A percentile compares a stretch with the other conserved stretches of the same genome.
These are phyloP conservation scores for Sicyos edulis DNA, from an alignment of 306 rosid genomes.

Conservation along the genomic window DNA sequence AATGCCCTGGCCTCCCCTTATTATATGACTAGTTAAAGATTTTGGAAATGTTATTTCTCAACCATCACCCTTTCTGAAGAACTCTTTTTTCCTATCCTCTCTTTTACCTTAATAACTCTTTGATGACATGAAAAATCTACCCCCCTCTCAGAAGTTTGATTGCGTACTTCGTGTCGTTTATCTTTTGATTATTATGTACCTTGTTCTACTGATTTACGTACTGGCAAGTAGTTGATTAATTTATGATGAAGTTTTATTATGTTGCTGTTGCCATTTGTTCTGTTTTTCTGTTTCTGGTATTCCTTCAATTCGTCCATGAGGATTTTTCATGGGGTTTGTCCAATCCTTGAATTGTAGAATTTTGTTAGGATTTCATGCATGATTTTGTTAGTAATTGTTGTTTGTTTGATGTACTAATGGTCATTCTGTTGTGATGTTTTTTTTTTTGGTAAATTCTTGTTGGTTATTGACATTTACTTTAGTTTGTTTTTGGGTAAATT, in stretches of 20 bases:
- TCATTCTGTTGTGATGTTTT: not conserved
- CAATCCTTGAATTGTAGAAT: not conserved
- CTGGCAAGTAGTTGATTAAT: not conserved
- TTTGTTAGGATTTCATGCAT: not conserved
- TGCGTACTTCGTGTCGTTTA: not conserved
- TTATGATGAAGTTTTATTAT: not conserved
- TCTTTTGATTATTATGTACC: not conserved
- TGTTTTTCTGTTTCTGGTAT: not conserved
- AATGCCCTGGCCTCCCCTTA: not conserved
- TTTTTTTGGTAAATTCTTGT: too few species aligned
- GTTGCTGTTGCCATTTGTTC: not conserved
- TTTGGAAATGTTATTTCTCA: not conserved
- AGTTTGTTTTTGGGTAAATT: too few species aligned
- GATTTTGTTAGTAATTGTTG: not conserved
- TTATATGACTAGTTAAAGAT: constrained; percentile 8
- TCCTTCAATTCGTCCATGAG: not conserved
- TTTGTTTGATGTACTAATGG: not conserved
- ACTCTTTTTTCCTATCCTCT: not conserved
- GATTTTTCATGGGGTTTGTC: not conserved
- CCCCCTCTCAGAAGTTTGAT: not conserved
- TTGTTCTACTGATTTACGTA: not conserved
- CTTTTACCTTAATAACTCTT: not conserved
- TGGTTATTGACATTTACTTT: too few species aligned
- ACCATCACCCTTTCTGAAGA: not conserved
- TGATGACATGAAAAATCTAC: not conserved